Conservation (phyloP, 1,284 basidiomycete species). For the Heliocybe sulcata region DNA sequence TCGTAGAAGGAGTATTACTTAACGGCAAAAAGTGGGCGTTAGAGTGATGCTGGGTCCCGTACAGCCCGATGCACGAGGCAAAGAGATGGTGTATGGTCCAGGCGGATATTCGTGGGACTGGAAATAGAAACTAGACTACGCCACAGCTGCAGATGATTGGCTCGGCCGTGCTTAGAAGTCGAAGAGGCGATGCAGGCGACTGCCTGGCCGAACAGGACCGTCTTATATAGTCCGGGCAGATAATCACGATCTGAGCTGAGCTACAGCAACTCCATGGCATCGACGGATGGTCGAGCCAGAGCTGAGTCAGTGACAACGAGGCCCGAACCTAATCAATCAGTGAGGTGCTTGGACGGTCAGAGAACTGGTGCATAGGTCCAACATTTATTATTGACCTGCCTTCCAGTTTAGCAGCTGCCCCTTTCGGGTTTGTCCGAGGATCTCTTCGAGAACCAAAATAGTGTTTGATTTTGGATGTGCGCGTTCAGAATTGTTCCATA, state of each 20-base stretch:
- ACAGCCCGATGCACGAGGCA: neutral
- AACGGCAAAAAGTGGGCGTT: neutral
- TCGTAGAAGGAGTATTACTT: neutral
- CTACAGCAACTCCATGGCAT: neutral
- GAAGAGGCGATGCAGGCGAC: neutral
- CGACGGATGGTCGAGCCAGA: neutral
- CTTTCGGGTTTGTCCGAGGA: neutral
- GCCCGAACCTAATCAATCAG: neutral
- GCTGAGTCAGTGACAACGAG: neutral
- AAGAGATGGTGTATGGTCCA: neutral
- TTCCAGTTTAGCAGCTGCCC: neutral
- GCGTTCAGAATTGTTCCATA: neutral
- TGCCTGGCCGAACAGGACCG: neutral
- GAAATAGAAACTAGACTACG: neutral
- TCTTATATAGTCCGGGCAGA: neutral
- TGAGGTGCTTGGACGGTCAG: constrained; percentile 1
- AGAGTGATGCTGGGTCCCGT: neutral
- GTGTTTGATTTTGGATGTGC: neutral
- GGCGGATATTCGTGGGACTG: neutral
- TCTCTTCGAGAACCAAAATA: neutral
- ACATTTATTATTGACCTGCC: neutral
- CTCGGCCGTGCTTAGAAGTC: neutral
- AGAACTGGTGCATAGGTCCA: neutral
- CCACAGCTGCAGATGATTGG: neutral
- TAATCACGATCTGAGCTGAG: neutral